These are phyloP conservation scores for Saraca asoca DNA, from an alignment of 331 rosid genomes.

Conservation along the genomic window DNA sequence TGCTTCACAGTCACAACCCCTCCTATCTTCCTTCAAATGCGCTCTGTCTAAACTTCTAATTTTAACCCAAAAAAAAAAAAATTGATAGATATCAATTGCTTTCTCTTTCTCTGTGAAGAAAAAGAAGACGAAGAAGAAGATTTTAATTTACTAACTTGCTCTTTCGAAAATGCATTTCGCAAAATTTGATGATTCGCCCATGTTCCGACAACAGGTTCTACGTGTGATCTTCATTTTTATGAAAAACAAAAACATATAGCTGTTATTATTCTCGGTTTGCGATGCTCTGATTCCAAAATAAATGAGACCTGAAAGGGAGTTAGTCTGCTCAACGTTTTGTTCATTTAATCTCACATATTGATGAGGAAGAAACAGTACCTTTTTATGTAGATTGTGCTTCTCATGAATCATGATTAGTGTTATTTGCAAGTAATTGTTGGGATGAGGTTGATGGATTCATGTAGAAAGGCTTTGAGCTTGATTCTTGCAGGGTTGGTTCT, in stretches of 20 bases:
- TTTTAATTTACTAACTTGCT: not conserved
- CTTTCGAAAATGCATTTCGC: slow-evolving; percentile 57
- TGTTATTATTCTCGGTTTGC: not conserved
- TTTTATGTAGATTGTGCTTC: too few relatives aligned
- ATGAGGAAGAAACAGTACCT: too few relatives aligned
- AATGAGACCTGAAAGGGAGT: not conserved
- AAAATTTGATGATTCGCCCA: slow-evolving; percentile 69
- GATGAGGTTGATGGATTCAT: not conserved
- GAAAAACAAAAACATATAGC: not conserved
- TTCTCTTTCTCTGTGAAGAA: slow-evolving; percentile 26
- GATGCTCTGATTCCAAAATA: slow-evolving; percentile 1
- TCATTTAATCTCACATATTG: not conserved
- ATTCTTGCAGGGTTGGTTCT: slow-evolving; percentile 6
- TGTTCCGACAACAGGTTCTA: slow-evolving; percentile 76
- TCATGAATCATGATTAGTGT: too few relatives aligned
- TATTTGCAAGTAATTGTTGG: too few relatives aligned
- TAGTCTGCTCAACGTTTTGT: not conserved
- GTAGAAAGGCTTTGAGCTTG: not conserved
- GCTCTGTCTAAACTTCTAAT: slow-evolving; percentile 29
- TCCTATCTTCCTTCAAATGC: slow-evolving; percentile 30
- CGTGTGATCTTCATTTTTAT: not conserved
- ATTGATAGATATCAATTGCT: not conserved
- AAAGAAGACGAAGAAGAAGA: slow-evolving; percentile 18
- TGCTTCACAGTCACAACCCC: slow-evolving; percentile 14
- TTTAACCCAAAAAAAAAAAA: slow-evolving; percentile 1